phyloP scores from a whole-genome alignment of 1,284 basidiomycete species.

The Cryptococcus sp. region DNA sequence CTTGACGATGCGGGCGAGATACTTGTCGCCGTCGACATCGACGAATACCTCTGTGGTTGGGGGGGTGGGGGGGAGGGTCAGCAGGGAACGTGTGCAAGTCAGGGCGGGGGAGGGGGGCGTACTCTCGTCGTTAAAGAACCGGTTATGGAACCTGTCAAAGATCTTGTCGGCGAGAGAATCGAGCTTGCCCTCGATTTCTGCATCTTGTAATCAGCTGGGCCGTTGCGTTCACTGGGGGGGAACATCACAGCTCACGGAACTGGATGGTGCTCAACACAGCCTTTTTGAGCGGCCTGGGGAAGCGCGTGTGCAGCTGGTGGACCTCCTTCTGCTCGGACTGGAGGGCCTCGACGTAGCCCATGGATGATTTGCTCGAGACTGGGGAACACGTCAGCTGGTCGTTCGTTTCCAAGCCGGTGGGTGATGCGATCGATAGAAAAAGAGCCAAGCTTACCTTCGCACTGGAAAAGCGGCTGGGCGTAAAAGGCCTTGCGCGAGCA shows the following conservation, averaged over 20 bases:
- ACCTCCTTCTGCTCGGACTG: conserved; percentile 88
- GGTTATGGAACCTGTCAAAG: conserved; percentile 90
- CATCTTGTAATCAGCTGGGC: conserved; percentile 1
- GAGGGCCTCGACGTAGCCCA: conserved; percentile 91
- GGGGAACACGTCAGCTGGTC: conserved; percentile 50
- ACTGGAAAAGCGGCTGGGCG: conserved; percentile 61
- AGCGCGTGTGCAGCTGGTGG: conserved; percentile 78
- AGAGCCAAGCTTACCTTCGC: conserved; percentile 36
- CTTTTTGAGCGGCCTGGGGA: conserved; percentile 87
- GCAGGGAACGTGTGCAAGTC: background rate
- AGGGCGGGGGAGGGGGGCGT: conserved; percentile 46
- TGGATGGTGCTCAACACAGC: conserved; percentile 88
- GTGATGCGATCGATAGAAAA: too few relatives aligned
- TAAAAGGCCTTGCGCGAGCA: conserved; percentile 89
- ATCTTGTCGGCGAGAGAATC: conserved; percentile 92
- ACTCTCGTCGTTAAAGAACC: conserved; percentile 90
- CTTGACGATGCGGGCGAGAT: conserved; percentile 48
- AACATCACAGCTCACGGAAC: conserved; percentile 69
- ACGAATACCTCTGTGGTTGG: conserved; percentile 77
- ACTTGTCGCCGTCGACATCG: conserved; percentile 77
- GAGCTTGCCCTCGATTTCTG: conserved; percentile 91
- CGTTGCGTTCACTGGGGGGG: background rate
- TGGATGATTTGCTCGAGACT: conserved; percentile 86
- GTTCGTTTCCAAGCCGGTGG: too few relatives aligned
- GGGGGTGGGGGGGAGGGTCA: conserved; percentile 6